A percentile compares a stretch with the other conserved stretches of the same genome.
phyloP scores from a whole-genome alignment of 352 stramenopile genomes.

The Pythium aristosporum region DNA sequence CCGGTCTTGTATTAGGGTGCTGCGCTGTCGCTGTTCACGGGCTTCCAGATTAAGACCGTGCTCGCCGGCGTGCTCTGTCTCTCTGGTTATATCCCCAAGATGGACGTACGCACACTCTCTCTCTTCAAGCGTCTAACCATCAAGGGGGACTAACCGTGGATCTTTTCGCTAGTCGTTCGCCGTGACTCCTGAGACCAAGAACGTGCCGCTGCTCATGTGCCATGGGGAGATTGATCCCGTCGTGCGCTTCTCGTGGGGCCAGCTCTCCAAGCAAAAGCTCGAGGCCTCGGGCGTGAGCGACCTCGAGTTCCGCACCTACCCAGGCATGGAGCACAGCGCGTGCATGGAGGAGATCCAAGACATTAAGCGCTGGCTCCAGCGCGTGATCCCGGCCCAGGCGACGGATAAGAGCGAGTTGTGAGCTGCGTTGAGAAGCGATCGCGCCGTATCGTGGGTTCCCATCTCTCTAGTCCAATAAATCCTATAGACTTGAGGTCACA shows the following conservation, averaged over 20 bases:
- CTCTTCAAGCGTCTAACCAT: conserved; percentile 11
- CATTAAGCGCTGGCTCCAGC: conserved; percentile 59
- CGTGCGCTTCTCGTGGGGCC: conserved; percentile 60
- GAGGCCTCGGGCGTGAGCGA: conserved; percentile 46
- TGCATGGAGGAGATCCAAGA: conserved; percentile 71
- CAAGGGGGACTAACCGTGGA: neutral
- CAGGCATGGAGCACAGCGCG: conserved; percentile 60
- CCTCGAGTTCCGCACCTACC: conserved; percentile 66
- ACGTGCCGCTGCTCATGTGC: conserved; percentile 78
- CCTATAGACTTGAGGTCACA: neutral
- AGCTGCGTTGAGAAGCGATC: neutral
- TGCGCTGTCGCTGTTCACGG: conserved; percentile 87
- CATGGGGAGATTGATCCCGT: conserved; percentile 69
- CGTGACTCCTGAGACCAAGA: conserved; percentile 42
- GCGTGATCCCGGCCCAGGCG: conserved; percentile 24
- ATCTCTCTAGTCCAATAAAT: neutral
- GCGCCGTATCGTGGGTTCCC: conserved; percentile 1
- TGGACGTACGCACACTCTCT: conserved; percentile 1
- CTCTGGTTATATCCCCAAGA: conserved; percentile 73
- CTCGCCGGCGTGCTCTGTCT: conserved; percentile 70
- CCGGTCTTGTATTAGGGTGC: conserved; percentile 55
- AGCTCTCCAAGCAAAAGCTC: conserved; percentile 61
- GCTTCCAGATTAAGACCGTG: conserved; percentile 56
- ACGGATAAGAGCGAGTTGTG: conserved; percentile 14
- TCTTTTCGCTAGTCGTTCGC: conserved; percentile 40